These are phyloP conservation scores for Paxillus rubicundulus DNA, from an alignment of 768 basidiomycete genomes.

Conservation along the genomic window DNA sequence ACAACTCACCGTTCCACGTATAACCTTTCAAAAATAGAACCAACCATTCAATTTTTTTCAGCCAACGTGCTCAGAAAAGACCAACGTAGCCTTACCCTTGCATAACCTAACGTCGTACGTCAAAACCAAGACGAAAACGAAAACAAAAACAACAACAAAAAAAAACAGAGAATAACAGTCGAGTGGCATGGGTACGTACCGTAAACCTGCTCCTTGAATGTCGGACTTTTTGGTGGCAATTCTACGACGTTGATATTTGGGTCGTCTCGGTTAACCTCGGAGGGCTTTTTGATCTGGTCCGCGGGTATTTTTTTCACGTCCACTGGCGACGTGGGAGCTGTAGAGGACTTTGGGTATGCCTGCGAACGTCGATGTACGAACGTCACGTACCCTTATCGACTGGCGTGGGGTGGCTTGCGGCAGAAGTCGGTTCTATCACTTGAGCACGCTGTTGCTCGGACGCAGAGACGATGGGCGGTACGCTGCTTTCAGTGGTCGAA, in stretches of 20 bases:
- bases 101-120: conserved; percentile 25
- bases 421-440: conserved; percentile 19
- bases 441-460: conserved; percentile 3
- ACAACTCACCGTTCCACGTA: conserved; percentile 30
- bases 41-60: background rate
- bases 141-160: too few relatives aligned
- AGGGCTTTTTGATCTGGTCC: conserved; percentile 25
- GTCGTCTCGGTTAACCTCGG: conserved; percentile 26
- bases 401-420: conserved; percentile 25
- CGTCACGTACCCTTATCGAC: conserved; percentile 34
- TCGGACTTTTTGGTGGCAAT: conserved; percentile 28
- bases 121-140: too few relatives aligned
- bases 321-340: conserved; percentile 37
- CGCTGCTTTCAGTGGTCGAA: background rate
- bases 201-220: conserved; percentile 60
- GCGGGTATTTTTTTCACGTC: conserved; percentile 34
- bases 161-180: background rate
- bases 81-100: conserved; percentile 19
- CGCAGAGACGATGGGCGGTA: background rate
- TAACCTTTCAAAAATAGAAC: conserved; percentile 13
- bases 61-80: conserved; percentile 3
- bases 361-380: too few relatives aligned
- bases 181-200: conserved; percentile 37
- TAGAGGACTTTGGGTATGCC: background rate
- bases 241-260: conserved; percentile 26